These are phyloP conservation scores for Botrytis medusae DNA, from an alignment of 2,329 filamentous ascomycete genomes.

Conservation along the genomic window DNA sequence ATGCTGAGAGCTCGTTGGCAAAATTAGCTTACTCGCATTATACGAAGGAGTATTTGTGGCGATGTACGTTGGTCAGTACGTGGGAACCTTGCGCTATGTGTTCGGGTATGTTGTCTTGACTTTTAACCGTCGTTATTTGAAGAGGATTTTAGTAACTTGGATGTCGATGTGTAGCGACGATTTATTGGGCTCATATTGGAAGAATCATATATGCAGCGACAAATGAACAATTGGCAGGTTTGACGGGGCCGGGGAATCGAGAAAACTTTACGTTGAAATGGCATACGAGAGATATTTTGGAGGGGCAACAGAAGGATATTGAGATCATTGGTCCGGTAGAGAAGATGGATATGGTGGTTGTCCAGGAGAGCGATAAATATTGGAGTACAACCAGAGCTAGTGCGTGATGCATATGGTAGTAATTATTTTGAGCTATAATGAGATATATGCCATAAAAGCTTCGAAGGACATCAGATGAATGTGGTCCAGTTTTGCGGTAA, in stretches of 20 bases:
- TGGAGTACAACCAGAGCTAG: slow-evolving; percentile 42
- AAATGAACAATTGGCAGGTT: slow-evolving; percentile 46
- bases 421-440: not conserved
- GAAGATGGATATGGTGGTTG: slow-evolving; percentile 46
- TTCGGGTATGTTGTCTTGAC: slow-evolving; percentile 30
- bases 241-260: slow-evolving; percentile 49
- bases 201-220: slow-evolving; percentile 51
- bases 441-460: not conserved
- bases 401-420: not conserved
- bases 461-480: not conserved
- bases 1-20: slow-evolving; percentile 51
- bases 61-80: slow-evolving; percentile 51
- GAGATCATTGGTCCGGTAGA: slow-evolving; percentile 51
- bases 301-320: slow-evolving; percentile 49
- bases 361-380: slow-evolving; percentile 48
- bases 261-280: slow-evolving; percentile 55
- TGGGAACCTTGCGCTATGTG: slow-evolving; percentile 59
- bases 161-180: slow-evolving; percentile 37
- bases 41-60: slow-evolving; percentile 48
- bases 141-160: not conserved
- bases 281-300: slow-evolving; percentile 49
- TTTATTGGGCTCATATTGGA: slow-evolving; percentile 55
- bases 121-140: not conserved
- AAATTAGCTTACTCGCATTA: slow-evolving; percentile 51
- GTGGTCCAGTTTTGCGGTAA: not conserved